Evolutionary conservation across 2,329 filamentous ascomycete species (phyloP).

Genomic region (Ilyonectria destructans): DNA sequence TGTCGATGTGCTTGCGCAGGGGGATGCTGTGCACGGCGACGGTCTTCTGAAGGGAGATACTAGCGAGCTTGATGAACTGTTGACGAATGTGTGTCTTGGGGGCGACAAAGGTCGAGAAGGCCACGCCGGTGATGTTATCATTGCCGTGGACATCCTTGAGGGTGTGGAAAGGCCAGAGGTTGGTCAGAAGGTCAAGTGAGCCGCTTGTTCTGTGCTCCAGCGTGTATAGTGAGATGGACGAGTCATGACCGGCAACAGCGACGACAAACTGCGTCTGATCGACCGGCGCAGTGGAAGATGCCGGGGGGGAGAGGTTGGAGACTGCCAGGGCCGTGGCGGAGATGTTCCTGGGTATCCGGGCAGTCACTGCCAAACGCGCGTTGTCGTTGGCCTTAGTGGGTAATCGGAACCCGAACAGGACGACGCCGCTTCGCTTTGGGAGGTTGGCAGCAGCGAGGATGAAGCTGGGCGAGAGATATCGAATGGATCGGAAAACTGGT

Average conservation of each 20-base stretch:
- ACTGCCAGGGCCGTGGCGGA: conserved; percentile 86
- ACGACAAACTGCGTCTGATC: conserved; percentile 84
- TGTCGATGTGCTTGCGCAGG: conserved; percentile 66
- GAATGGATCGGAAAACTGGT: conserved; percentile 71
- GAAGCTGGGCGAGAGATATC: conserved; percentile 73
- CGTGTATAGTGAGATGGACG: conserved; percentile 84
- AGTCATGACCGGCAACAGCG: conserved; percentile 85
- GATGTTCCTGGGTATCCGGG: conserved; percentile 76
- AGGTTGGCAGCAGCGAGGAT: conserved; percentile 72
- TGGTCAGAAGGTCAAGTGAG: conserved; percentile 65
- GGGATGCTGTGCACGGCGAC: conserved; percentile 86
- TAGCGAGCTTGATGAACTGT: conserved; percentile 79
- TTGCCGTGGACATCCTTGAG: conserved; percentile 69
- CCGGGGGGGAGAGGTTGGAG: conserved; percentile 74
- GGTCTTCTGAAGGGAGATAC: conserved; percentile 85
- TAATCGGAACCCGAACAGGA: conserved; percentile 72
- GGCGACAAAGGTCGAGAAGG: conserved; percentile 71
- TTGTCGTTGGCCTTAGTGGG: conserved; percentile 55
- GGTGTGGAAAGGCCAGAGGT: conserved; percentile 68
- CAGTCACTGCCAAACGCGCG: conserved; percentile 67
- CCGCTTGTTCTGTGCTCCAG: conserved; percentile 75
- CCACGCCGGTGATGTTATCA: conserved; percentile 72
- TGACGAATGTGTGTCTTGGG: conserved; percentile 62
- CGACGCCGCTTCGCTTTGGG: conserved; percentile 71
- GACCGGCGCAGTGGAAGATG: conserved; percentile 65